Evolutionary conservation across 495 filamentous ascomycete species (phyloP), one percentile per base, ranked within the genome.

Genomic region (Daldinia grandis): DNA sequence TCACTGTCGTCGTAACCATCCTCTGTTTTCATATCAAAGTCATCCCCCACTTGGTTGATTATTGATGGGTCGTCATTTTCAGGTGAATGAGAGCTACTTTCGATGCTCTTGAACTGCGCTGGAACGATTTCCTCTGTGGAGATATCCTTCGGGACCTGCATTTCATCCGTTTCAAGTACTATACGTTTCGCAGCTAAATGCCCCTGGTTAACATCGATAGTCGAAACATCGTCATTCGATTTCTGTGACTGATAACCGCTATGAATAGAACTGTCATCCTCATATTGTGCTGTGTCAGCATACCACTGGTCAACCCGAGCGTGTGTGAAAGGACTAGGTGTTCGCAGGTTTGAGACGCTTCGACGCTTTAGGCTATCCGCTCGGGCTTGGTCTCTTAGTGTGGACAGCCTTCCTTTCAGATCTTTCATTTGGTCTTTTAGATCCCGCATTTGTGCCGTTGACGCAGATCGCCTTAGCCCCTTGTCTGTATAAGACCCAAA

Each of bases 371-470:
- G 78, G 66, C 86, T 92, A 72, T 98, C 95, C 66, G 92, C 92
- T 54, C 92, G 87, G 5, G 91, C 90, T 76, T 94, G 91, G 69
- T 94, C 88, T 65, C 94, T 89, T 33, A 99, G 80, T 10, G 84
- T 91, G 4, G 94, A 97, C 21, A 99, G 92, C 71, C 93, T 92
- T 56, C 95, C 95, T 73, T 95, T 93, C 25, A 99, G 82, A 69
- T 94, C 94, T 70, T 94, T 90, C 91, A 98, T 95, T 81, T 99
- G 94, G 68, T 94, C 91, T 58, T 92, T 91, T 15, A 98, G 83
- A 74, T 93, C 92, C 25, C 91, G 87, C 79, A 97, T 93, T 73
- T 94, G 92, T 27, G 86, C 82, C 33, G 89, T 87, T 15, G 87
- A 89, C 27, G 81, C 78, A 15, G 88, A 86, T 61, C 87, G 76